Evolutionary conservation across 2,329 filamentous ascomycete genomes (phyloP), one percentile per base, ranked within the genome.

Genomic region (Drechslerella stenobrocha): DNA sequence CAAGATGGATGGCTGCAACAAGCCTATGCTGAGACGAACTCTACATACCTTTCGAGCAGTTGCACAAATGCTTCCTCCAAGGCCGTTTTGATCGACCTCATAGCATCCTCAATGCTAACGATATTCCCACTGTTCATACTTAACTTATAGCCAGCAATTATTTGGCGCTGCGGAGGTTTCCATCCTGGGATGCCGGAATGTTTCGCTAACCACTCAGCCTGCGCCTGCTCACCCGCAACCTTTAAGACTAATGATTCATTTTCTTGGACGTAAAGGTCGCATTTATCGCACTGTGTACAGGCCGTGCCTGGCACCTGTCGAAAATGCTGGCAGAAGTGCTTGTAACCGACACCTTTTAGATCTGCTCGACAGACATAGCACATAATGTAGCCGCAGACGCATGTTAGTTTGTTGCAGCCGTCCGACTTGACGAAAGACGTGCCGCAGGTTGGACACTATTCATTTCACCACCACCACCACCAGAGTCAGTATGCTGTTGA

Each of bases 321-420:
- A 76, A 97, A 97, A 77, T 97, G 93, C 75, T 96, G 88, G 76
- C 93, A 98, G 74, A 96, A 98, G 77, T 98, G 93, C 35, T 85
- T 82, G 76, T 98, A 97, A 0, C 92, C 91, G 75, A 91, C 87
- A 1, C 78, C 77, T 50, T 83, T 79, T 46, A 87, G 84, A 73
- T 89, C 86, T 72, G 87, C 87, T 37, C 93, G 88, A 76, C 93
- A 98, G 46, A 97, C 84, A 74, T 98, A 98, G 76, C 93, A 98
- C 92, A 97, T 97, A 72, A 88, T 87, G 78, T 97, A 97, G 6
- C 93, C 93, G 77, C 93, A 98, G 13, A 90, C 86, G 75, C 93
- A 97, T 3, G 90, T 92, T 37, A 98, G 82, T 78, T 97, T 97
- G 80, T 98, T 98, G 82, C 93, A 98, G 73, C 93, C 93, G 23